Percentiles rank a stretch among this genome's conserved stretches.
Evolutionary conservation across 192 early-diverging fungal species (phyloP).

Genomic region (Backusella westeae): DNA sequence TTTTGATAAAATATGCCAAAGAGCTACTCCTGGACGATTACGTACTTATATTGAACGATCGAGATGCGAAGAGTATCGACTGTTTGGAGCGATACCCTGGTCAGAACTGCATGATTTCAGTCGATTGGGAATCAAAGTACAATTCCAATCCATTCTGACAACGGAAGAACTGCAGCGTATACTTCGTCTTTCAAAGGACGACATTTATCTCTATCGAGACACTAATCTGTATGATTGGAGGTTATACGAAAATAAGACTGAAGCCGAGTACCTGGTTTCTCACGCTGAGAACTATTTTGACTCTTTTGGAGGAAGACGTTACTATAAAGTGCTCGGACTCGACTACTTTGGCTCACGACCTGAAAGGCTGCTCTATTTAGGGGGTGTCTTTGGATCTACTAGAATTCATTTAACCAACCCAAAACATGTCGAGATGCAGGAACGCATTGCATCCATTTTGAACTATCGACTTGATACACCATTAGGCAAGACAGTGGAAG

Average conservation of each 20-base stretch:
- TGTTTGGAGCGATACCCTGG: constrained; percentile 21
- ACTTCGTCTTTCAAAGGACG: constrained; percentile 10
- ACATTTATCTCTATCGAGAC: constrained; percentile 42
- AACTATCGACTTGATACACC: constrained; percentile 39
- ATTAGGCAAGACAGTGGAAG: constrained; percentile 37
- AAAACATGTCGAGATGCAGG: constrained; percentile 33
- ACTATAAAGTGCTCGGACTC: not conserved
- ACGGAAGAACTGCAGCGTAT: not conserved
- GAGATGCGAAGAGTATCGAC: constrained; percentile 14
- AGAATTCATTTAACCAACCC: constrained; percentile 33
- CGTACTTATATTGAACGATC: constrained; percentile 30
- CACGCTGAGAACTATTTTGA: constrained; percentile 16
- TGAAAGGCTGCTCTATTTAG: constrained; percentile 47
- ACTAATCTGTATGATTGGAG: constrained; percentile 44
- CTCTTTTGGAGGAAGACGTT: constrained; percentile 4
- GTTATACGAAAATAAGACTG: constrained; percentile 42
- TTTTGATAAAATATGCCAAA: constrained; percentile 11
- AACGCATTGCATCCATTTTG: constrained; percentile 36
- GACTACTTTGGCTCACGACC: constrained; percentile 18
- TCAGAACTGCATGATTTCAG: constrained; percentile 21
- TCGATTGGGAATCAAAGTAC: constrained; percentile 11
- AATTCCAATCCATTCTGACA: not conserved
- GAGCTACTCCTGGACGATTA: not conserved
- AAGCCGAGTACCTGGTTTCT: not conserved
- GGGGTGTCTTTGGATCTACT: constrained; percentile 42